Conservation (phyloP, 2,329 filamentous ascomycete genomes). For the Bimuria novae-zelandiae region DNA sequence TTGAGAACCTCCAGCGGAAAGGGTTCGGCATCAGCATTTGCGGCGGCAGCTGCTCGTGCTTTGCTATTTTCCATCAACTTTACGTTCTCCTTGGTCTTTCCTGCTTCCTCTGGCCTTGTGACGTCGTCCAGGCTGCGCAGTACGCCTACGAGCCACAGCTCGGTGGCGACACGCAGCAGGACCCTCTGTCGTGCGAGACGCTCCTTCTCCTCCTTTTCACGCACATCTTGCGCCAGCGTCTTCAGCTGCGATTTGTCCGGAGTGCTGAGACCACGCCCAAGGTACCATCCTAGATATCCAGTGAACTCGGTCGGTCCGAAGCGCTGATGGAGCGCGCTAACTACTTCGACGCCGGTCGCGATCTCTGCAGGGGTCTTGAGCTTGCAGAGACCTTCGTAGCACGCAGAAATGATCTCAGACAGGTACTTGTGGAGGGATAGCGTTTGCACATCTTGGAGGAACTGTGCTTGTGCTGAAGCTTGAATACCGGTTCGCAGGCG, state of each 20-base stretch:
- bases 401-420: slow-evolving; percentile 94
- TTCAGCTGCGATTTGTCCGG: slow-evolving; percentile 87
- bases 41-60: slow-evolving; percentile 62
- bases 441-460: slow-evolving; percentile 86
- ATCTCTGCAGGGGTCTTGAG: slow-evolving; percentile 92
- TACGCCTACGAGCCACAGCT: slow-evolving; percentile 92
- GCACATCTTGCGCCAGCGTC: slow-evolving; percentile 74
- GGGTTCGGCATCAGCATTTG: slow-evolving; percentile 76
- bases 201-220: slow-evolving; percentile 95
- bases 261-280: slow-evolving; percentile 87
- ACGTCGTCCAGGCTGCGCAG: slow-evolving; percentile 78
- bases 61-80: slow-evolving; percentile 65
- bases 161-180: slow-evolving; percentile 86
- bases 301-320: slow-evolving; percentile 92
- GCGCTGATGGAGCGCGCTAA: slow-evolving; percentile 92
- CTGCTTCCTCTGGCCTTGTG: slow-evolving; percentile 66
- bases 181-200: slow-evolving; percentile 83
- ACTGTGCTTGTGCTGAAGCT: slow-evolving; percentile 76
- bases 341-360: slow-evolving; percentile 86
- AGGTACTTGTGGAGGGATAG: slow-evolving; percentile 95
- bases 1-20: slow-evolving; percentile 98
- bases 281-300: slow-evolving; percentile 86
- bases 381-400: slow-evolving; percentile 90
- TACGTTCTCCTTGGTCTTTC: slow-evolving; percentile 61
- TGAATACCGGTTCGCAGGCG: slow-evolving; percentile 89